Conservation (phyloP, 148 eudicot species). For the Amaranthus hypochondriacus region DNA sequence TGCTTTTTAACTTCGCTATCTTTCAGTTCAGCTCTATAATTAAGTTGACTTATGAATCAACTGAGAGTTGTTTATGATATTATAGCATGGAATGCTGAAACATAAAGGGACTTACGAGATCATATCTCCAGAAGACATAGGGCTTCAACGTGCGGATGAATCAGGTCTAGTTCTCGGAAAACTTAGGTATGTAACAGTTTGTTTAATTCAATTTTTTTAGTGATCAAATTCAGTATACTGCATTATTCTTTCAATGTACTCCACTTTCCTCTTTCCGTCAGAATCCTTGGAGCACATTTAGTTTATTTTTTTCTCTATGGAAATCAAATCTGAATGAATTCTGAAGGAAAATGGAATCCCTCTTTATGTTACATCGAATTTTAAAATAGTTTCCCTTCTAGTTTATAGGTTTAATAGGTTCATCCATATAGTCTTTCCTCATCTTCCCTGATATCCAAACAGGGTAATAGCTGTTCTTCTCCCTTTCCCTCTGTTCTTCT, state of each 20-base stretch:
- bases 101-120: conserved; percentile 84
- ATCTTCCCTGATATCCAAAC: no score
- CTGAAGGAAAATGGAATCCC: no score
- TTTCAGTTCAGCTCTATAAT: background rate
- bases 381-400: no score
- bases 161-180: conserved; percentile 96
- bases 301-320: no score
- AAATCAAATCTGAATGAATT: no score
- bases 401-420: no score
- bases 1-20: background rate
- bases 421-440: no score
- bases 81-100: conserved; percentile 96
- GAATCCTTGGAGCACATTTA: background rate
- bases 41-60: background rate
- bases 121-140: conserved; percentile 94
- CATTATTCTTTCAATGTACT: background rate
- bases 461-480: no score
- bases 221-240: background rate
- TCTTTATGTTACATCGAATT: no score
- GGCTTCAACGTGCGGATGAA: conserved; percentile 76
- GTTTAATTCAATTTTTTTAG: background rate
- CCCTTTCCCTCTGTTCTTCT: no score
- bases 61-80: conserved; percentile 11
- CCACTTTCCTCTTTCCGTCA: background rate
- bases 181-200: conserved; percentile 54